phyloP scores from a whole-genome alignment of 345 rosid species.

The Eucalyptus cloeziana region DNA sequence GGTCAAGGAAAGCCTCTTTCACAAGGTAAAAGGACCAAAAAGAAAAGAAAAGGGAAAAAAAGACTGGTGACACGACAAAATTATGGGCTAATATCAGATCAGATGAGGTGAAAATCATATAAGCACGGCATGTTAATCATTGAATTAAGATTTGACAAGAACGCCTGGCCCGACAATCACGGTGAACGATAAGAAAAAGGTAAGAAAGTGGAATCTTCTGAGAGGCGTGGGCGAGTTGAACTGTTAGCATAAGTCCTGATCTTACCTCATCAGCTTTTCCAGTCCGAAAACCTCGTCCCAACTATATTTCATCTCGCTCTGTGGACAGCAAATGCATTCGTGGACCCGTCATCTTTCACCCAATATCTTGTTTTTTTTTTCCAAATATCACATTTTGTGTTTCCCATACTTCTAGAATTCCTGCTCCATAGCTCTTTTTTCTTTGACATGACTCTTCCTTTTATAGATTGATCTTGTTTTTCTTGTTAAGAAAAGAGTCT shows the following conservation, averaged over 20 bases:
- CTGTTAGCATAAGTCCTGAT: not conserved
- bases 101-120: not conserved
- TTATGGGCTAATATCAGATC: not conserved
- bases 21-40: not conserved
- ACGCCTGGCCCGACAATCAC: not conserved
- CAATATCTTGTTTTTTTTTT: not conserved
- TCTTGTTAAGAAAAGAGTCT: not conserved
- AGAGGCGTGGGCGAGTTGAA: not conserved
- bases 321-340: not conserved
- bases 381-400: not conserved
- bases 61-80: not conserved
- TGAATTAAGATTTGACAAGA: not conserved
- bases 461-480: not conserved
- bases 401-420: not conserved
- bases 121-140: not conserved
- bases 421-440: not conserved
- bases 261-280: not conserved
- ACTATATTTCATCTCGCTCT: slow-evolving; percentile 2
- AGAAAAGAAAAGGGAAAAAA: not conserved
- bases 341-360: not conserved
- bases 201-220: not conserved
- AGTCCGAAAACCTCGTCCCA: slow-evolving; percentile 30
- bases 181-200: not conserved
- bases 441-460: not conserved
- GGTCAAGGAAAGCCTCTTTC: not conserved